Evolutionary conservation across 495 filamentous ascomycete species (phyloP), one percentile per base, ranked within the genome.

Genomic region (Bacidia rubella): DNA sequence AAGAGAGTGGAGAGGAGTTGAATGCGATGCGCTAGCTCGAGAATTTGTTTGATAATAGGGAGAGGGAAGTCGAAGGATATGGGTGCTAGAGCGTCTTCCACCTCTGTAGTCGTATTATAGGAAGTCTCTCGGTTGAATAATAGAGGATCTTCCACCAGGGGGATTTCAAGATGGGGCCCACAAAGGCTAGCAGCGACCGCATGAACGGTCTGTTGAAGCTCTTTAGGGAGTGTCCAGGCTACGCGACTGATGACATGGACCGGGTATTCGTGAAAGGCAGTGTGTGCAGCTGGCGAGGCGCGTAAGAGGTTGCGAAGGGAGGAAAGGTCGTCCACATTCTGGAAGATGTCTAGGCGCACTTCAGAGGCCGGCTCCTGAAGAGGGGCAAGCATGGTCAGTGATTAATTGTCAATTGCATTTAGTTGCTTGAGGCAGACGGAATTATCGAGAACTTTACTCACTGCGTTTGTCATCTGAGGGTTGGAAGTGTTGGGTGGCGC

Each of bases 61-160:
- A 53, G 27, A 3, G 45, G 42, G 0, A 42, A 20, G 15, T 53
- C 32, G 44, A 29, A 22, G 23, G 50, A 35, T 12, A 57, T n/a
- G 19, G 22, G 19, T 0, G n/a, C 19, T 12, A 44, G 24, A 21
- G 35, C 40, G n/a, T 53, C 20, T 27, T 44, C 50, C 11, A 50
- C 47, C 26, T 50, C 47, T 29, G 47, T 50, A 3, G 24, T 50
- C 3, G 47, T 50, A 38, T 50, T 50, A 22, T 50, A 50, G n/a
- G 38, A 53, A 22, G 41, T 44, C 20, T 53, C 38, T 26, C 38
- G 12, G 21, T 53, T 45, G 40, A 44, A 29, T 11, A 53, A 25
- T 1, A 44, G 15, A 22, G 1, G 12, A 0, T 26, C 38, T 11
- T 42, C 50, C 26, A 44, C 19, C 3, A 45, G 20, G 10, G 44